Base-by-base conservation (phyloP, 1,284 basidiomycete genomes). In the Rhodotorula sp. region DNA sequence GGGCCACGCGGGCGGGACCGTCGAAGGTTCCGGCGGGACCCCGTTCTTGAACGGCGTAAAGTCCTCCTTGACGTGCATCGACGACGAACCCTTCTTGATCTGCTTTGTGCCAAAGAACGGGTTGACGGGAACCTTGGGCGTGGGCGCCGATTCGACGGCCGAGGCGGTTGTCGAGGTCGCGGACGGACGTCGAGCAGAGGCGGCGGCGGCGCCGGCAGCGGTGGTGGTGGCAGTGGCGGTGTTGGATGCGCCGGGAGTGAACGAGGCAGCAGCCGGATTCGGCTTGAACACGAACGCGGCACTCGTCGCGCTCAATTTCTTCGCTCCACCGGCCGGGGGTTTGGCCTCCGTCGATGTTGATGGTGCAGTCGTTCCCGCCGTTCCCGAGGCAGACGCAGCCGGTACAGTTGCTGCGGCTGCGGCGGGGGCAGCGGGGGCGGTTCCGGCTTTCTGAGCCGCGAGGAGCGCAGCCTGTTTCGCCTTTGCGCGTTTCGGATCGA, bases 401-500 rank as follows among this genome's bases (percentile, higher is more conserved):
- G 69, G 60, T 6, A 67, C 64, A 22, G 49, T 26, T 14, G n/a
- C 22, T 12, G 69, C 74, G 6, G 70, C 62, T 10, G 70, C 64
- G 1, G 60, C 71, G 24, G 24, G 22, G 12, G 44, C 33, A 17
- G 29, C 51, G 37, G 17, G 73, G 69, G 29, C 29, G n/a, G 49
- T 57, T 26, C 56, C 69, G 26, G 67, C 60, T 1, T 55, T 63
- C 33, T 60, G 59, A 6, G 68, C 65, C 6, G 68, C 59, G 30
- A 49, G 33, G 58, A 66, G 44, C 18, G 60, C 60, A 8, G 65
- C 64, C 71, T 77, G 79, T 37, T 72, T 68, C 26, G 72, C 72
- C 57, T 75, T 75, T 62, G 76, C 74, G 66, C 76, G 77, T 22
- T 80, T 82, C 59, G 91, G 89, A 79, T 89, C 90, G 86, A 95